These are phyloP conservation scores for Neurospora sp. DNA, from an alignment of 495 filamentous ascomycete species.

Conservation along the genomic window DNA sequence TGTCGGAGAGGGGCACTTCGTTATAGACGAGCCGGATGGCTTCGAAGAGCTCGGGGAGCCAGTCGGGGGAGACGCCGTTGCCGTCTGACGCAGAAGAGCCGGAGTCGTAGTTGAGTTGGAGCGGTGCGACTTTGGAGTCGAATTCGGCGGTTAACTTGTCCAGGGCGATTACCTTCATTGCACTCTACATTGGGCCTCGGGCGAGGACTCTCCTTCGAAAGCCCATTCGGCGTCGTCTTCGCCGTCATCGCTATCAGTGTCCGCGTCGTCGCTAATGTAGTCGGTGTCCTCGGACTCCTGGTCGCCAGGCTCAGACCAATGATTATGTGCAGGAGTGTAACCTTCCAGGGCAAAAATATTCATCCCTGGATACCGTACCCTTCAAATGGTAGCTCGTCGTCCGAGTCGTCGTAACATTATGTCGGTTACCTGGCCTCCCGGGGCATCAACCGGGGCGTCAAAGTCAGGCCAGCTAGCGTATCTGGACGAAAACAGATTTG, in stretches of 20 bases:
- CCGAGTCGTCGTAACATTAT: too few relatives aligned
- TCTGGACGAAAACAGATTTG: too few relatives aligned
- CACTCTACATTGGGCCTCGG: too few relatives aligned
- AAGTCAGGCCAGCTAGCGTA: background rate
- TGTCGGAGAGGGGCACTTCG: slow-evolving; percentile 1
- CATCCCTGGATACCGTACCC: background rate
- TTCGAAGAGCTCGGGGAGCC: slow-evolving; percentile 17
- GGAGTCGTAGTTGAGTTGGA: slow-evolving; percentile 10
- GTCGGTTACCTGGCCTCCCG: too few relatives aligned
- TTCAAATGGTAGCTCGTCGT: too few relatives aligned
- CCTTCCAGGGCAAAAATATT: background rate
- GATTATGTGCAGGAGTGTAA: background rate
- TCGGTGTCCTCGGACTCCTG: too few relatives aligned
- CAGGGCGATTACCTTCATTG: slow-evolving; percentile 9
- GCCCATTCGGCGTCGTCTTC: too few relatives aligned
- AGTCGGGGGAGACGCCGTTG: slow-evolving; percentile 1
- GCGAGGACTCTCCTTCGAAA: too few relatives aligned
- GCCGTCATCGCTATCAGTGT: background rate
- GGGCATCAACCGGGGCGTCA: background rate
- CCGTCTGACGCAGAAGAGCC: background rate
- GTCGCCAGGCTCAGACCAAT: background rate
- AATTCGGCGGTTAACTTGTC: slow-evolving; percentile 11
- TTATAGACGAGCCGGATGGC: slow-evolving; percentile 13
- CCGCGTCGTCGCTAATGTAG: too few relatives aligned
- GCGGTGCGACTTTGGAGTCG: slow-evolving; percentile 2